These are phyloP conservation scores for Echium plantagineum DNA, from an alignment of 257 asterid genomes.

Conservation along the genomic window DNA sequence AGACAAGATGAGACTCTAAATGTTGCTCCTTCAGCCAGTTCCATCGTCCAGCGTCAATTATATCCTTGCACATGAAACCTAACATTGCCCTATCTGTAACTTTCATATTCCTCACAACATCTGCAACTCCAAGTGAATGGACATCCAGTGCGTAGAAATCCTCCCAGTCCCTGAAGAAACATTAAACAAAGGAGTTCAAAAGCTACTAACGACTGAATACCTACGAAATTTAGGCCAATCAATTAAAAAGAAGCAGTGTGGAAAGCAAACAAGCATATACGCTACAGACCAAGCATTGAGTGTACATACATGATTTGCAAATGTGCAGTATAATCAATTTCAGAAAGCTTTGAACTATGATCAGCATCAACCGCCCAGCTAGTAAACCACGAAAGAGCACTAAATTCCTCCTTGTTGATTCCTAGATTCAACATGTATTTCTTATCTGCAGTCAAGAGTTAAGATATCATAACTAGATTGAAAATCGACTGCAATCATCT, in stretches of 20 bases:
- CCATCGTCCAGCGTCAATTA: slow-evolving; percentile 65
- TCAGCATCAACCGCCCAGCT: slow-evolving; percentile 99
- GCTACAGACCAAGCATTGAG: neutral
- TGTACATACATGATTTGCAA: slow-evolving; percentile 29
- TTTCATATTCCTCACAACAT: slow-evolving; percentile 48
- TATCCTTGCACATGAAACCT: slow-evolving; percentile 94
- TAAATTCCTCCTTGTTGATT: slow-evolving; percentile 62
- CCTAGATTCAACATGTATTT: slow-evolving; percentile 51
- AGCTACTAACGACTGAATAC: neutral
- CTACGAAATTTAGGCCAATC: neutral
- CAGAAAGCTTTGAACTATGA: slow-evolving; percentile 47
- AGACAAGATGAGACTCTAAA: slow-evolving; percentile 48
- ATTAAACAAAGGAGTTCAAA: neutral
- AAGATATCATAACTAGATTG: neutral
- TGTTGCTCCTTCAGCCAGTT: slow-evolving; percentile 56
- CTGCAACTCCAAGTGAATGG: slow-evolving; percentile 40
- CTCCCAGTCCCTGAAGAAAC: slow-evolving; percentile 24
- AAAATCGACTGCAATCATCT: neutral
- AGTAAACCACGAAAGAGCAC: slow-evolving; percentile 85
- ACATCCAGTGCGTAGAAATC: slow-evolving; percentile 10
- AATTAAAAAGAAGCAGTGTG: neutral
- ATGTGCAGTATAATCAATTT: slow-evolving; percentile 26
- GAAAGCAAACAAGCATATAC: neutral
- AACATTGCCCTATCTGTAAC: slow-evolving; percentile 50
- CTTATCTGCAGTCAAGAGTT: slow-evolving; percentile 47